These are phyloP conservation scores for Hymenoscyphus linearis DNA, from an alignment of 2,329 filamentous ascomycete species.

Conservation along the genomic window DNA sequence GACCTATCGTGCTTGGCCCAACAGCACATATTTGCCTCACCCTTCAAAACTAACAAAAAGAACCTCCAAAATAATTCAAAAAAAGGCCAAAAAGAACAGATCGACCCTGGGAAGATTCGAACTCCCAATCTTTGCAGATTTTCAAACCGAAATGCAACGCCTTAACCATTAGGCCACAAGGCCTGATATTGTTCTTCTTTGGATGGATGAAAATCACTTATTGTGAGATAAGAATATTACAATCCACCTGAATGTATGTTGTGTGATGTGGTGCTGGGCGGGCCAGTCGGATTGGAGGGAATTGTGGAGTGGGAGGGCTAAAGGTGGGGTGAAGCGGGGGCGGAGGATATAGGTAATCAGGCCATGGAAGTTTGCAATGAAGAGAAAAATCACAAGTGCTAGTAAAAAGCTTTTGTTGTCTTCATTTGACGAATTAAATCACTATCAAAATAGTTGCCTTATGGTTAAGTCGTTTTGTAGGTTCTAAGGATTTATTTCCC, in stretches of 20 bases:
- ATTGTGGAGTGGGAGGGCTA: background rate
- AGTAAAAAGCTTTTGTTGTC: too few relatives aligned
- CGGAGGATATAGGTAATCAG: background rate
- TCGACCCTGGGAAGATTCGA: background rate
- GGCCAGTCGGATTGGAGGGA: background rate
- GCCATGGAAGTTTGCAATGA: too few relatives aligned
- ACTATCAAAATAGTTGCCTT: too few relatives aligned
- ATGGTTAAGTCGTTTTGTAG: too few relatives aligned
- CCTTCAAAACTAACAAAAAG: too few relatives aligned
- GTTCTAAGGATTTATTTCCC: too few relatives aligned
- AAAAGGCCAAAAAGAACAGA: too few relatives aligned
- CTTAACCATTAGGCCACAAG: constrained; percentile 8
- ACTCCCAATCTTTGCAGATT: constrained; percentile 7
- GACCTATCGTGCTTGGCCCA: too few relatives aligned
- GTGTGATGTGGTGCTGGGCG: background rate
- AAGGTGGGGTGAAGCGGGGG: background rate
- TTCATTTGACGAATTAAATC: too few relatives aligned
- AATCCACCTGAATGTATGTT: background rate
- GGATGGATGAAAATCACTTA: background rate
- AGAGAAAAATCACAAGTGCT: too few relatives aligned
- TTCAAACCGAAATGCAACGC: constrained; percentile 7
- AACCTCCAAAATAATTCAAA: too few relatives aligned
- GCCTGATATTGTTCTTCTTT: background rate
- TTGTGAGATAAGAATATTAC: background rate
- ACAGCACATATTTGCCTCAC: too few relatives aligned